Percentiles rank a stretch among this genome's conserved stretches.
phyloP scores from a whole-genome alignment of 1,139 yeast genomes.

The Pichia sp. region DNA sequence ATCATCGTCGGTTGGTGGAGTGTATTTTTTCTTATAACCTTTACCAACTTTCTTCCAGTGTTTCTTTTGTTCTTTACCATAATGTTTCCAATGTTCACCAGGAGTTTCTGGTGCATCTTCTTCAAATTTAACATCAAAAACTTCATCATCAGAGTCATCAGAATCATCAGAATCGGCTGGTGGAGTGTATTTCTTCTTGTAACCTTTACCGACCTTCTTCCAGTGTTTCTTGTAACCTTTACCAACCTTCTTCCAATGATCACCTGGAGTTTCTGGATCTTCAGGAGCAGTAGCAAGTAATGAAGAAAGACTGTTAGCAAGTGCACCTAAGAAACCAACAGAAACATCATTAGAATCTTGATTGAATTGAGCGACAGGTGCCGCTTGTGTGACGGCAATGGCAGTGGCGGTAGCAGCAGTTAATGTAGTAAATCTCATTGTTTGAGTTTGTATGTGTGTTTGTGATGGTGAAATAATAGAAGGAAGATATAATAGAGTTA shows the following conservation, averaged over 20 bases:
- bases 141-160: background rate
- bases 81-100: constrained; percentile 18
- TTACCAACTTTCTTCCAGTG: constrained; percentile 21
- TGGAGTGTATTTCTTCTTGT: constrained; percentile 25
- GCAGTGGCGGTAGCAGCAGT: constrained; percentile 14
- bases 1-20: constrained; percentile 17
- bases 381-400: constrained; percentile 13
- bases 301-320: constrained; percentile 2
- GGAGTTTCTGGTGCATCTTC: constrained; percentile 12
- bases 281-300: constrained; percentile 3
- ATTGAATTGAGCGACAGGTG: no score
- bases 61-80: constrained; percentile 19
- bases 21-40: constrained; percentile 24
- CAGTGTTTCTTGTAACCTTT: constrained; percentile 18
- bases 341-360: constrained; percentile 1
- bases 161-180: constrained; percentile 16
- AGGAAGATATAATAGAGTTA: background rate
- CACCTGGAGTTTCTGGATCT: constrained; percentile 12
- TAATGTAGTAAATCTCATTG: constrained; percentile 15
- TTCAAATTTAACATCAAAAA: background rate
- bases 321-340: constrained; percentile 5
- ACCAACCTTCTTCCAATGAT: constrained; percentile 20
- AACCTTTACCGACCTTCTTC: constrained; percentile 21
- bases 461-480: background rate
- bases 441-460: background rate